These are phyloP conservation scores for Isabelozyma rhagii DNA, from an alignment of 805 yeast species.

Conservation along the genomic window DNA sequence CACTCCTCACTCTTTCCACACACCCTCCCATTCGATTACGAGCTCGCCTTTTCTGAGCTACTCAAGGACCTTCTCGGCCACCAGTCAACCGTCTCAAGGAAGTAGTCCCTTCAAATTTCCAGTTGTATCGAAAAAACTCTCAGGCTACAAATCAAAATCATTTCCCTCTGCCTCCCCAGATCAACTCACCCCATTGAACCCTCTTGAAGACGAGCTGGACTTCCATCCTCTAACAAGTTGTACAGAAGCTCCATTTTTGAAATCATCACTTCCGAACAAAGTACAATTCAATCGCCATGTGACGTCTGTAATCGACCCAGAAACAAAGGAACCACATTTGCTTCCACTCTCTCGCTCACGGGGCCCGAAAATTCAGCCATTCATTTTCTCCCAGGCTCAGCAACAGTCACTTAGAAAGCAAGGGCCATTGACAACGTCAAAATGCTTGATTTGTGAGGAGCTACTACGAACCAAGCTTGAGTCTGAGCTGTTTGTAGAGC, in stretches of 20 bases:
- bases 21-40: background rate
- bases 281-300: background rate
- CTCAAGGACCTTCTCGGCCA: background rate
- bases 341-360: background rate
- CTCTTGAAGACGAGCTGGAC: background rate
- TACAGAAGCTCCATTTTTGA: background rate
- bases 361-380: conserved; percentile 25
- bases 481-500: conserved; percentile 44
- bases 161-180: background rate
- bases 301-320: background rate
- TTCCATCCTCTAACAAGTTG: background rate
- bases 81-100: background rate
- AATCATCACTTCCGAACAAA: background rate
- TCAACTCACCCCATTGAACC: background rate
- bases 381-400: conserved; percentile 14
- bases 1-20: background rate
- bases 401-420: conserved; percentile 4
- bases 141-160: background rate
- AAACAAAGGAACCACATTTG: background rate
- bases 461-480: conserved; percentile 42
- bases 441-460: conserved; percentile 54
- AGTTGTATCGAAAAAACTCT: background rate
- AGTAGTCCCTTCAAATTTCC: background rate
- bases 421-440: conserved; percentile 2
- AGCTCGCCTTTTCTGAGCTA: background rate